Evolutionary conservation across 176 grass and related monocot genomes (phyloP), one percentile per base, ranked within the genome.

Genomic region (Alopecurus myosuroides): DNA sequence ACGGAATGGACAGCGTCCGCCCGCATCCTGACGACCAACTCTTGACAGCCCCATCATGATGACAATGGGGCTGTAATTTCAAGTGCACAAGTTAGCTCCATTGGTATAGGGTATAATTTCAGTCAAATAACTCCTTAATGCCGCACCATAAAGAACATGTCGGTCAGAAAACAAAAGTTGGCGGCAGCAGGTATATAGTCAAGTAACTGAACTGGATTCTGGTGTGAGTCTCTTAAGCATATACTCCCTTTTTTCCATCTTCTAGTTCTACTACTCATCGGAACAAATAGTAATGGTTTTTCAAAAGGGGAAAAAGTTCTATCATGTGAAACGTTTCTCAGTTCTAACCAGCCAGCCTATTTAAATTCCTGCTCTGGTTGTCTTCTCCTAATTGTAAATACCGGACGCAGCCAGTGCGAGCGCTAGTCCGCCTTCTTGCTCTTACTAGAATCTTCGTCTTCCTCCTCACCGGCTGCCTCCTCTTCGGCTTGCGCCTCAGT

Each of bases 401-500:
- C 18, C 58, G 13, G 31, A 49, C 17, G 3, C 45, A 68, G 69
- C 62, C 22, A 71, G 18, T 50, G 10, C 3, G 62, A 58, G n/a
- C 2, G 35, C 79, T 90, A 90, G 68, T 90, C 89, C 19, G 11
- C 69, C 83, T 89, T 89, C 77, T 89, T 89, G 77, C 49, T 70
- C 45, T 69, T 40, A 39, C 67, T 70, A 50, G 77, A 30, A 49
- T 82, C 71, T 39, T n/a, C 45, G 1, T 81, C 77, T 13, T 70
- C 66, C 29, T 53, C 77, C 64, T 81, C 88, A 23, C 18, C 50
- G 0, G 4, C 74, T 80, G 86, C 87, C 33, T 90, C 90, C 25
- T 7, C 84, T 66, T 79, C 78, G 15, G 73, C 72, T 85, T 91
- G 91, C 14, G 91, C 87, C 76, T 96, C 91, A 0, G 81, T 85